Evolutionary conservation across 805 yeast genomes (phyloP).

Genomic region (Candida cerambycidarum): DNA sequence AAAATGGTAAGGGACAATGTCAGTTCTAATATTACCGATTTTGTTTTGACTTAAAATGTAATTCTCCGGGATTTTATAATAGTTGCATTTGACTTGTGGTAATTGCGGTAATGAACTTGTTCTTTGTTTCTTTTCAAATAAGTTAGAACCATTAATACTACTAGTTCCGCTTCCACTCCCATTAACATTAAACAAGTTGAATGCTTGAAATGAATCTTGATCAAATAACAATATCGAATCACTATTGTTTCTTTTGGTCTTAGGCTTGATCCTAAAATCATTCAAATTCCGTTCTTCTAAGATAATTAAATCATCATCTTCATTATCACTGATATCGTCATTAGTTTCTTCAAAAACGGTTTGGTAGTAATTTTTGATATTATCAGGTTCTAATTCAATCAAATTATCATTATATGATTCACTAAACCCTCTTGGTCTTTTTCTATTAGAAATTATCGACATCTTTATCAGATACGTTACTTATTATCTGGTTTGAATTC

Average conservation of each 20-base stretch:
- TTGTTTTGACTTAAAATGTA: slow-evolving; percentile 35
- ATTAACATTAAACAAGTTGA: slow-evolving; percentile 44
- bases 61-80: slow-evolving; percentile 37
- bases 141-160: not conserved
- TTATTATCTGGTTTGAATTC: too few relatives aligned
- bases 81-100: slow-evolving; percentile 44
- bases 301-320: slow-evolving; percentile 36
- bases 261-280: slow-evolving; percentile 15
- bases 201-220: slow-evolving; percentile 41
- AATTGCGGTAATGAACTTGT: slow-evolving; percentile 45
- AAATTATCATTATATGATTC: slow-evolving; percentile 27
- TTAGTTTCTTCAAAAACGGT: slow-evolving; percentile 14
- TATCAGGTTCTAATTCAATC: slow-evolving; percentile 2
- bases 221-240: slow-evolving; percentile 37
- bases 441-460: slow-evolving; percentile 27
- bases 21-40: slow-evolving; percentile 40
- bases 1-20: slow-evolving; percentile 37
- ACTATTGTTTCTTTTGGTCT: slow-evolving; percentile 29
- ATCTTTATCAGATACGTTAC: too few relatives aligned
- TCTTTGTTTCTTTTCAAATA: slow-evolving; percentile 31
- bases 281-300: slow-evolving; percentile 32
- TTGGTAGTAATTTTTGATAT: slow-evolving; percentile 9
- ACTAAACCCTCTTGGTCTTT: slow-evolving; percentile 47
- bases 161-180: slow-evolving; percentile 14
- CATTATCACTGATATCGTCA: slow-evolving; percentile 11